Evolutionary conservation across 2,329 filamentous ascomycete genomes (phyloP), one percentile per base, ranked within the genome.

Genomic region (Shiraia bambusicola): DNA sequence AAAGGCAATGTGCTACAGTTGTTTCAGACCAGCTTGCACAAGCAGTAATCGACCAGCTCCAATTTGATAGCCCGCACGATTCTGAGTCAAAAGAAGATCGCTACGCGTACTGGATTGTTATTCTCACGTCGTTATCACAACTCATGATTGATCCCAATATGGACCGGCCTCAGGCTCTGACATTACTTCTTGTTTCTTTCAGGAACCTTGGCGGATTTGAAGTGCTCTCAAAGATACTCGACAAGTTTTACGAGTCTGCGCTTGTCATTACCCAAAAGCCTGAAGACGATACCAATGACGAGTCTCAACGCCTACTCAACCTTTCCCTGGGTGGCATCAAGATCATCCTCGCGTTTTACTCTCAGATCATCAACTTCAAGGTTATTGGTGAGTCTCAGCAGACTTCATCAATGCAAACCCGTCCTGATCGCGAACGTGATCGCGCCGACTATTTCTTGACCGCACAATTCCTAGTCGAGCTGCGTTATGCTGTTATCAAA

Each of bases 171-270:
- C 67, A 69, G 27, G 59, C 62, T 12, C 45, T 84, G 47, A 86
- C 89, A 30, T 79, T 93, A 19, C 84, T 97, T 26, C 76, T 98
- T 16, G 79, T 91, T 40, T 87, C 89, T 1, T 96, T 98, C 73
- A 92, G 91, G 66, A 84, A 88, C 45, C 79, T 83, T 34, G 83
- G 82, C 28, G 92, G 93, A 0, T 77, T 98, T 44, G 78, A 83
- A 7, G 77, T 82, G 4, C 72, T 97, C 46, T 89, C 88, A 54
- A 73, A 78, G 0, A 83, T 95, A 61, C 77, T 94, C 8, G 74
- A 81, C 28, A 76, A 79, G 13, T 93, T 94, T 56, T 77, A 81
- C 37, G 69, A 76, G 6, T 79, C 84, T 45, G 75, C 81, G 22
- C 74, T 75, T 45, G 63, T 66, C 4, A 69, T 78, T 22, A 70